Evolutionary conservation across 2,329 filamentous ascomycete genomes (phyloP), one percentile per base, ranked within the genome.

Genomic region (Venturia carpophila): DNA sequence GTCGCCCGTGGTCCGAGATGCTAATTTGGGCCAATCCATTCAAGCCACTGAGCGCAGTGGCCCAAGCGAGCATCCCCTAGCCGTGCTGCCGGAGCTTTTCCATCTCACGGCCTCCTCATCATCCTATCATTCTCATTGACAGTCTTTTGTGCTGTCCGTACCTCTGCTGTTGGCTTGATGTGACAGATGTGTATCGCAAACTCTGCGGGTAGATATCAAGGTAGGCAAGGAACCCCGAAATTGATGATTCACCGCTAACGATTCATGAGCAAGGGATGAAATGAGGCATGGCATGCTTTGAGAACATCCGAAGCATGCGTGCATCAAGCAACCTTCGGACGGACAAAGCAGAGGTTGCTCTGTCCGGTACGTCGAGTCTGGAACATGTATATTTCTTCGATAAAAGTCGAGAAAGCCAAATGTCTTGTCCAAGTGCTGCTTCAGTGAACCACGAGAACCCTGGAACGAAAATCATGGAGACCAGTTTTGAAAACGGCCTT

Each of bases 161-260:
- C 27, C 52, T 19, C 27, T 9, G 11, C 34, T 30, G 27, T 17
- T 34, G 17, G 27, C 30, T 58, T 37, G 30, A 7, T 39, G n/a
- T n/a, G n/a, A n/a, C n/a, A n/a, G n/a, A n/a, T n/a, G 52, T 58
- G 52, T n/a, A 58, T 58, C 27, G 52, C 49, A 17, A n/a, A 24
- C 10, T 24, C 3, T 52, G 47, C 47, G 47, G 24, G 13, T 52
- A 52, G 47, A 27, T 52, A 37, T 58, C 27, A 58, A 11, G 30
- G 52, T 58, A 58, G 37, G 52, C 52, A 39, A 37, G 5, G 52
- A 37, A 39, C 4, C 17, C 27, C 52, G 52, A 58, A n/a, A 37
- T 58, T 58, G 52, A 58, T 37, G 30, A 58, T 58, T 17, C 34
- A 17, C 13, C 52, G 17, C 52, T 37, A 58, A 58, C 17, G 17